These are phyloP conservation scores for Austroboletus novae-zelandiae DNA, from an alignment of 1,284 basidiomycete species.

Conservation along the genomic window DNA sequence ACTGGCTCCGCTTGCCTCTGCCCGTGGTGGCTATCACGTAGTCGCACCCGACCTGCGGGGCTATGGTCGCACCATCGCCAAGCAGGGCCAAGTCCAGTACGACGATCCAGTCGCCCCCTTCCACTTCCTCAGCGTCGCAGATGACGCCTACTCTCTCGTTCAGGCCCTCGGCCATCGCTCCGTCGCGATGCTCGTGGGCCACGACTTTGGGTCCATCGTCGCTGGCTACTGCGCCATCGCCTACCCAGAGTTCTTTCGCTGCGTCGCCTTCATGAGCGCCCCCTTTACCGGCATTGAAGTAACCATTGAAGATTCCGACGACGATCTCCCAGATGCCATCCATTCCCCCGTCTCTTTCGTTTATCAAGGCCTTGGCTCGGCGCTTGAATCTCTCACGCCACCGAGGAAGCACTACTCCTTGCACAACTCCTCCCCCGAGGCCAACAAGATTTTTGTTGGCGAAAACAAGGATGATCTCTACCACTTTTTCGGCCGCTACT, in stretches of 20 bases:
- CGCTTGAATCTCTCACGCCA: constrained; percentile 43
- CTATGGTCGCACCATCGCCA: constrained; percentile 40
- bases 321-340: constrained; percentile 3
- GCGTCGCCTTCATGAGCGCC: constrained; percentile 58
- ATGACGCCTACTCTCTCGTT: constrained; percentile 52
- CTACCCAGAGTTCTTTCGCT: constrained; percentile 53
- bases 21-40: constrained; percentile 44
- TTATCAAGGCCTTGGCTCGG: constrained; percentile 14
- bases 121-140: constrained; percentile 47
- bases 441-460: constrained; percentile 45
- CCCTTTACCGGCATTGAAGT: constrained; percentile 44
- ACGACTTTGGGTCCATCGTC: constrained; percentile 57
- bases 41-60: constrained; percentile 55
- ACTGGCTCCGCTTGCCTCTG: constrained; percentile 46
- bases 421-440: constrained; percentile 48
- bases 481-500: constrained; percentile 55
- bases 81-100: constrained; percentile 32
- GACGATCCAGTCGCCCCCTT: constrained; percentile 51
- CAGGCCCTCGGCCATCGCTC: constrained; percentile 48
- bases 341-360: constrained; percentile 10
- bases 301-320: neutral
- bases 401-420: constrained; percentile 58
- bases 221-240: constrained; percentile 53
- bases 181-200: constrained; percentile 51
- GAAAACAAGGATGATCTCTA: constrained; percentile 43